Evolutionary conservation across 2,329 filamentous ascomycete species (phyloP).

Genomic region (Aciculosporium take): DNA sequence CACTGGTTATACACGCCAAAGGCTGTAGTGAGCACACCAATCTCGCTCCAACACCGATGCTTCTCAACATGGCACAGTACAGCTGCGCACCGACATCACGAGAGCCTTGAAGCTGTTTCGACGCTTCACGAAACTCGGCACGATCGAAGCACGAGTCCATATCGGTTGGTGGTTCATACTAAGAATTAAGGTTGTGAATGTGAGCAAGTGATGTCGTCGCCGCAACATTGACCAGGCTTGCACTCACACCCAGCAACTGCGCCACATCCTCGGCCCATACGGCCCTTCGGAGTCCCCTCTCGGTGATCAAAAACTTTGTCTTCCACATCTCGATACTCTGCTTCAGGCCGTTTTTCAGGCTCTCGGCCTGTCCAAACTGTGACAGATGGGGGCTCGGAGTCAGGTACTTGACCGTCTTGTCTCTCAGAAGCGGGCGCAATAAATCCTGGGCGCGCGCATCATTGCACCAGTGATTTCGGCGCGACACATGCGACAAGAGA

Average conservation of each 20-base stretch:
- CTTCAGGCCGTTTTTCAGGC: constrained; percentile 65
- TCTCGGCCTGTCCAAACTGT: constrained; percentile 63
- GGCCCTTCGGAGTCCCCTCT: constrained; percentile 53
- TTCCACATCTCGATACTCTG: constrained; percentile 54
- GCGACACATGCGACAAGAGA: constrained; percentile 60
- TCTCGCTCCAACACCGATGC: constrained; percentile 66
- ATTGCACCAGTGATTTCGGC: constrained; percentile 83
- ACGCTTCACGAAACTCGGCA: constrained; percentile 58
- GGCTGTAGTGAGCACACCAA: constrained; percentile 85
- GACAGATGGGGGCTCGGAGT: constrained; percentile 52
- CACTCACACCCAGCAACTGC: constrained; percentile 41
- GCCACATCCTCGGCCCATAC: constrained; percentile 60
- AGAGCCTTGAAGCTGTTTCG: constrained; percentile 59
- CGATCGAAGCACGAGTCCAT: constrained; percentile 55
- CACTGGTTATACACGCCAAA: constrained; percentile 50
- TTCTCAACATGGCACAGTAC: constrained; percentile 74
- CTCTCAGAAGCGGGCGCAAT: constrained; percentile 50
- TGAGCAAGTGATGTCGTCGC: neutral
- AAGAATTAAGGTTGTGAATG: constrained; percentile 15
- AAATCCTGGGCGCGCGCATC: constrained; percentile 50
- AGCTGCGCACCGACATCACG: constrained; percentile 81
- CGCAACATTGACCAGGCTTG: neutral
- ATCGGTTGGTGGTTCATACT: constrained; percentile 46
- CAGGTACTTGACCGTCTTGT: constrained; percentile 51
- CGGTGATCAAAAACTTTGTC: constrained; percentile 54